Conservation (phyloP, 345 rosid genomes). For the Populus alba region DNA sequence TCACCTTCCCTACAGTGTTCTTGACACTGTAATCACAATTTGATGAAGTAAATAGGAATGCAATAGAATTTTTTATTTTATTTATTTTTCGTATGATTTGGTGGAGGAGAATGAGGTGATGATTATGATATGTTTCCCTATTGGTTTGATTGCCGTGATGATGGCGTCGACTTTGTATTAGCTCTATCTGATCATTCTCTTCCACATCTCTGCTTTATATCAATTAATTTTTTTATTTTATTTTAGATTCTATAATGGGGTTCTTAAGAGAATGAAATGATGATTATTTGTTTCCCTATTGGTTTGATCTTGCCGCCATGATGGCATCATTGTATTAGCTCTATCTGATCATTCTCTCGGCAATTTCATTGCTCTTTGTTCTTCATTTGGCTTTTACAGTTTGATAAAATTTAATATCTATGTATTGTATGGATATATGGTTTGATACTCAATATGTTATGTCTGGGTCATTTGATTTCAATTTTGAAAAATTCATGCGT, state of each 20-base stretch:
- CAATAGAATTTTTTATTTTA: too few species aligned
- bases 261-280: slow-evolving; percentile 25
- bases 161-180: slow-evolving; percentile 43
- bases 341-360: slow-evolving; percentile 35
- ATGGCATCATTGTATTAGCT: slow-evolving; percentile 43
- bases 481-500: too few species aligned
- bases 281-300: slow-evolving; percentile 41
- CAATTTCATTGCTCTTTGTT: too few species aligned
- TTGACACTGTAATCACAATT: too few species aligned
- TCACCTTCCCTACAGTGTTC: too few species aligned
- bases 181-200: slow-evolving; percentile 47
- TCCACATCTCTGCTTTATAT: neutral
- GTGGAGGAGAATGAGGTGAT: slow-evolving; percentile 33
- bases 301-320: slow-evolving; percentile 46
- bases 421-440: too few species aligned
- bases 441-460: too few species aligned
- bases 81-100: neutral
- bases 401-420: too few species aligned
- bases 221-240: too few species aligned
- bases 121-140: slow-evolving; percentile 37
- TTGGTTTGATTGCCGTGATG: slow-evolving; percentile 57
- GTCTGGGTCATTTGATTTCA: too few species aligned
- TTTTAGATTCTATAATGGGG: neutral
- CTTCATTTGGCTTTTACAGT: neutral
- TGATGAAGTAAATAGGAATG: too few species aligned